Evolutionary conservation across 1,284 basidiomycete species (phyloP).

Genomic region (Boletus semigastroideus): DNA sequence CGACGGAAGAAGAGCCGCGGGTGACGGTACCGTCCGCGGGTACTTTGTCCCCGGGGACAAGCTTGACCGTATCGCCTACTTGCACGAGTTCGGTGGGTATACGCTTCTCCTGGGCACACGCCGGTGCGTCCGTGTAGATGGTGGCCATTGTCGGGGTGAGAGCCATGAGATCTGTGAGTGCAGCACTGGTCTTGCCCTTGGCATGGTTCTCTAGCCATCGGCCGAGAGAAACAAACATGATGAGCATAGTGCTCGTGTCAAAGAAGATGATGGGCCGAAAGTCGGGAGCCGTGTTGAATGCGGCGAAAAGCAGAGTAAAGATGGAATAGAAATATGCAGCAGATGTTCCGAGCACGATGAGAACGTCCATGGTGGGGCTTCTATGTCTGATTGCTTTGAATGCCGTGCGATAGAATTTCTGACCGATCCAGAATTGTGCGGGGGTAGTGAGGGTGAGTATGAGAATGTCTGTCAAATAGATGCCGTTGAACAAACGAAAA

Average conservation of each 20-base stretch:
- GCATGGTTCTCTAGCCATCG: slow-evolving; percentile 96
- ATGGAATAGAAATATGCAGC: slow-evolving; percentile 93
- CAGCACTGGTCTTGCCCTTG: slow-evolving; percentile 96
- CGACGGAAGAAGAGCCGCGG: slow-evolving; percentile 83
- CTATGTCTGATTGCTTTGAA: slow-evolving; percentile 91
- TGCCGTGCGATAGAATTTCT: slow-evolving; percentile 85
- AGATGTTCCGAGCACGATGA: slow-evolving; percentile 93
- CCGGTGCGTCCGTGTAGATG: slow-evolving; percentile 84
- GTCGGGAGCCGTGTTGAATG: slow-evolving; percentile 61
- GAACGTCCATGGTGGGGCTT: slow-evolving; percentile 94
- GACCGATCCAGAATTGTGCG: slow-evolving; percentile 91
- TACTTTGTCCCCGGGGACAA: slow-evolving; percentile 96
- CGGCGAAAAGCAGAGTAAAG: slow-evolving; percentile 65
- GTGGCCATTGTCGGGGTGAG: slow-evolving; percentile 94
- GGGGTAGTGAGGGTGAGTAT: slow-evolving; percentile 85
- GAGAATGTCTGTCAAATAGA: slow-evolving; percentile 87
- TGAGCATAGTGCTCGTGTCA: slow-evolving; percentile 98
- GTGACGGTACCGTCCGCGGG: slow-evolving; percentile 94
- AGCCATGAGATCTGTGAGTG: slow-evolving; percentile 93
- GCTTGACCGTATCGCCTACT: slow-evolving; percentile 90
- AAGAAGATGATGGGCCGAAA: slow-evolving; percentile 92
- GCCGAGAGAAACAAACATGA: slow-evolving; percentile 96
- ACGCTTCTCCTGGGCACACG: slow-evolving; percentile 81
- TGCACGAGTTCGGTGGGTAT: slow-evolving; percentile 95
- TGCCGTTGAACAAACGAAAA: slow-evolving; percentile 53